These are phyloP conservation scores for Suillus paluster DNA, from an alignment of 768 basidiomycete genomes.

Conservation along the genomic window DNA sequence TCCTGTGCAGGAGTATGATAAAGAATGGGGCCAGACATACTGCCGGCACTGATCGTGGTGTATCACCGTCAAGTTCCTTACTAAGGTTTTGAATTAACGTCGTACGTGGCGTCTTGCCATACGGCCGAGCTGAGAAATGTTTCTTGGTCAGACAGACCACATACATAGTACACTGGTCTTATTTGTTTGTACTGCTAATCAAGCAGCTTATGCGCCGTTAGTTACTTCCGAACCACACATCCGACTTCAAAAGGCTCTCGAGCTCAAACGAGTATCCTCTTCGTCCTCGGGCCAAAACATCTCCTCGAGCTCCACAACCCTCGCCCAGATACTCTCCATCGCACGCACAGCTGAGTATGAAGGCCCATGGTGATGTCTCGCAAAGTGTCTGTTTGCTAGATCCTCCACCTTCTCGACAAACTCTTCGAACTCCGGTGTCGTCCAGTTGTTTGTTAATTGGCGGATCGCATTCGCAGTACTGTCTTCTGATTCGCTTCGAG, in stretches of 20 bases:
- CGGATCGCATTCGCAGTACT: conserved; percentile 38
- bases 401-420: conserved; percentile 56
- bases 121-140: not conserved
- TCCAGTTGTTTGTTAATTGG: conserved; percentile 70
- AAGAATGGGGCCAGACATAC: too few relatives aligned
- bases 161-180: not conserved
- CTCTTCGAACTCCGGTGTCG: conserved; percentile 49
- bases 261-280: conserved; percentile 29
- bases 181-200: not conserved
- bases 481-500: conserved; percentile 12
- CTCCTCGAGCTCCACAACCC: conserved; percentile 63
- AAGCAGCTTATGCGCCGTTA: not conserved
- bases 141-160: not conserved
- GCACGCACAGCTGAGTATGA: conserved; percentile 33
- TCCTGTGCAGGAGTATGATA: too few relatives aligned
- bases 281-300: conserved; percentile 60
- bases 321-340: conserved; percentile 54
- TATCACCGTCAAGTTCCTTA: too few relatives aligned
- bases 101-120: not conserved
- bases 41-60: too few relatives aligned
- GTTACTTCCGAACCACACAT: not conserved
- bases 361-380: conserved; percentile 5
- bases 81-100: too few relatives aligned
- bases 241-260: not conserved
- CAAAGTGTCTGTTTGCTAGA: conserved; percentile 46